phyloP scores from a whole-genome alignment of 2,329 filamentous ascomycete species.

The Diatrype stigma region DNA sequence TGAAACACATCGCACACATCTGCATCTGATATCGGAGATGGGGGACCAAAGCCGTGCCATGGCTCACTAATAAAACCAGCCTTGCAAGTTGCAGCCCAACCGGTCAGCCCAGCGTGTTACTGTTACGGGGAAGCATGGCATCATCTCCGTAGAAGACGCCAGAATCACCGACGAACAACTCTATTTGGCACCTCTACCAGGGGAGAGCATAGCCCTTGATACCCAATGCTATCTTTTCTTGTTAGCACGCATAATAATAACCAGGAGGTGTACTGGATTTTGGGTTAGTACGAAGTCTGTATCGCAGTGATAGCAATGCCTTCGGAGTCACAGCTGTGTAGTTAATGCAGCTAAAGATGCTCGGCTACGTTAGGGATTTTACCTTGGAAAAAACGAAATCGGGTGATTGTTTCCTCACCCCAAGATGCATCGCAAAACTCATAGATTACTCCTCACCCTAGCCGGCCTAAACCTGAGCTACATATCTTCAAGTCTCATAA shows the following conservation, averaged over 20 bases:
- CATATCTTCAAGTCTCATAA: too few species aligned
- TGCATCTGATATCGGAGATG: not conserved
- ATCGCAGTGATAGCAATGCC: not conserved
- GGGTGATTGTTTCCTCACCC: too few species aligned
- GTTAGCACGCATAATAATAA: too few species aligned
- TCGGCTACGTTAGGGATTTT: too few species aligned
- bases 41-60: not conserved
- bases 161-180: not conserved
- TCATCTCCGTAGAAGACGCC: not conserved
- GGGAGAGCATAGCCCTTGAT: not conserved
- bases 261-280: too few species aligned
- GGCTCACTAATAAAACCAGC: not conserved
- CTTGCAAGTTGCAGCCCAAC: not conserved
- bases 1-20: slow-evolving; percentile 1
- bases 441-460: too few species aligned
- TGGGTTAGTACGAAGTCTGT: too few species aligned
- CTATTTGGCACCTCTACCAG: not conserved
- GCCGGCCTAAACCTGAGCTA: not conserved
- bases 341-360: too few species aligned
- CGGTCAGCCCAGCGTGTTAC: not conserved
- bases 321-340: not conserved
- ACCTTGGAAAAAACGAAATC: too few species aligned
- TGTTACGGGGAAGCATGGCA: not conserved
- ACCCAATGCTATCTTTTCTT: not conserved
- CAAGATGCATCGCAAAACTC: too few species aligned